These are phyloP conservation scores for Angomonas desouzai DNA, from an alignment of 208 protist genomes.

Conservation along the genomic window DNA sequence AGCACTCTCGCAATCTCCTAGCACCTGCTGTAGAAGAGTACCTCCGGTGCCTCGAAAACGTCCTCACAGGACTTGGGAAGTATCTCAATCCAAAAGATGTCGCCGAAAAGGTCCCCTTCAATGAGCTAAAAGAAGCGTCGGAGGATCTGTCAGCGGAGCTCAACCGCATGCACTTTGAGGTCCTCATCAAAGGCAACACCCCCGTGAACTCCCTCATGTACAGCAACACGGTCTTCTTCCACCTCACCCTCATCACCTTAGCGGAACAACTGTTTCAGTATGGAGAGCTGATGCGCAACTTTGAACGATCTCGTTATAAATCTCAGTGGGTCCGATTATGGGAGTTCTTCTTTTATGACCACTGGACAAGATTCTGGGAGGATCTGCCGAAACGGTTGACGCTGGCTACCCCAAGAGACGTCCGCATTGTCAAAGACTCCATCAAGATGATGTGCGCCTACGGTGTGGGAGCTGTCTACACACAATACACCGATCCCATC, in stretches of 20 bases:
- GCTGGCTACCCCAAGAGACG: constrained; percentile 50
- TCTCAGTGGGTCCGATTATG: constrained; percentile 25
- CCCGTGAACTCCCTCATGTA: constrained; percentile 21
- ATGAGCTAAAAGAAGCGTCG: constrained; percentile 27
- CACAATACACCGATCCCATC: constrained; percentile 40
- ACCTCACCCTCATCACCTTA: constrained; percentile 40
- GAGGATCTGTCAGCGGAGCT: constrained; percentile 35
- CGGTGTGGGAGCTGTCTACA: constrained; percentile 37
- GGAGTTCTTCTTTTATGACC: constrained; percentile 61
- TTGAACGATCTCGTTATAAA: constrained; percentile 48
- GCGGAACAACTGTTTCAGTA: constrained; percentile 41
- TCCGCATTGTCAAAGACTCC: constrained; percentile 68
- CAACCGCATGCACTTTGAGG: constrained; percentile 44
- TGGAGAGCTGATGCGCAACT: constrained; percentile 38
- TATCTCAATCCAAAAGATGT: constrained; percentile 36
- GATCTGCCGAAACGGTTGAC: constrained; percentile 60
- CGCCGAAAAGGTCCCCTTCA: constrained; percentile 36
- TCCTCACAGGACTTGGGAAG: constrained; percentile 29
- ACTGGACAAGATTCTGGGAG: constrained; percentile 52
- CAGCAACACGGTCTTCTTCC: constrained; percentile 33
- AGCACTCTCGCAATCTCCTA: neutral
- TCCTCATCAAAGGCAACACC: constrained; percentile 17
- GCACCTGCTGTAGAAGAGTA: constrained; percentile 17
- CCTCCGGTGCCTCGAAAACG: constrained; percentile 28
- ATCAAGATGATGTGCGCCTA: constrained; percentile 45